Percentiles rank a stretch among this genome's conserved stretches.
Evolutionary conservation across 768 basidiomycete genomes (phyloP).

Genomic region (Nidularia sp.): DNA sequence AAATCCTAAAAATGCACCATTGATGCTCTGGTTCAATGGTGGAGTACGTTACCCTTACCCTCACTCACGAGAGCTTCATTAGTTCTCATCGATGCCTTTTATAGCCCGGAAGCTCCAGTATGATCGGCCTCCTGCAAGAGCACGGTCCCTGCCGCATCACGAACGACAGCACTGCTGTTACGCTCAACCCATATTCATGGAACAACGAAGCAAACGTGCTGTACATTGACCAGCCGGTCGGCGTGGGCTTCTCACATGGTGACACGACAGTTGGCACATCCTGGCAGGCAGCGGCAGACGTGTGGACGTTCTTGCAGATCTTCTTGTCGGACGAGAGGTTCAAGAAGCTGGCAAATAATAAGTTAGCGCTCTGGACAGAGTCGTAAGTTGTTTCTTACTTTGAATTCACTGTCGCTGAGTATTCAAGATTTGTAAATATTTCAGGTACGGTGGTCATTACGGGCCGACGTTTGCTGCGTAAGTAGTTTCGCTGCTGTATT

Average conservation of each 20-base stretch:
- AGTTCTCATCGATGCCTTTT: neutral
- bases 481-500: constrained; percentile 6
- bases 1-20: constrained; percentile 55
- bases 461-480: constrained; percentile 62
- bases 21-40: constrained; percentile 69
- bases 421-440: neutral
- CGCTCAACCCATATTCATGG: constrained; percentile 53
- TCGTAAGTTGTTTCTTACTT: constrained; percentile 26
- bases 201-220: constrained; percentile 54
- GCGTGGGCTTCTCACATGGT: constrained; percentile 62
- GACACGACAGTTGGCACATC: constrained; percentile 45
- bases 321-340: constrained; percentile 55
- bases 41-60: constrained; percentile 27
- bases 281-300: constrained; percentile 46
- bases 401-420: too few species aligned
- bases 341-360: constrained; percentile 34
- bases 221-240: constrained; percentile 66
- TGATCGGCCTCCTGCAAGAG: constrained; percentile 70
- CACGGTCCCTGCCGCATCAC: constrained; percentile 68
- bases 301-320: constrained; percentile 64
- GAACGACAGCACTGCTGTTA: constrained; percentile 45
- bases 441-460: constrained; percentile 68
- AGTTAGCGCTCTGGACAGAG: constrained; percentile 62
- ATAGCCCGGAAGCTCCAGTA: constrained; percentile 52
- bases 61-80: neutral